Percentiles rank a stretch among this genome's conserved stretches.
Evolutionary conservation across 768 basidiomycete genomes (phyloP).

Genomic region (Lactarius deliciosus): DNA sequence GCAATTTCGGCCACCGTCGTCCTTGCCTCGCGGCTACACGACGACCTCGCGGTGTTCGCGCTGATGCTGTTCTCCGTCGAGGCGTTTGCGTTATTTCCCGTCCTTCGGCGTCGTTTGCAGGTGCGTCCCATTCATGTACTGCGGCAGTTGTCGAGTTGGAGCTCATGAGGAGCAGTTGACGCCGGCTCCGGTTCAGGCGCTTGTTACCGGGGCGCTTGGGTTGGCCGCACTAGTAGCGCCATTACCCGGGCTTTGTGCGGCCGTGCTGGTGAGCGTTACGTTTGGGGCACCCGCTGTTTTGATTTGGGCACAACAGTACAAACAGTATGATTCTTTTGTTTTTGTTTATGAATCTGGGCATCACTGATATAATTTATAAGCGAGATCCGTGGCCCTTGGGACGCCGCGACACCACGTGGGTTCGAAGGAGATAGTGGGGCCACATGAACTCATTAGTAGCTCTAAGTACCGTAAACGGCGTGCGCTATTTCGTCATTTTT

Average conservation of each 20-base stretch:
- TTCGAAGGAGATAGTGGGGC: background rate
- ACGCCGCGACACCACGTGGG: conserved; percentile 68
- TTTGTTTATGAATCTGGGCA: background rate
- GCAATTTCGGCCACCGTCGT: conserved; percentile 92
- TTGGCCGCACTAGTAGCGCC: conserved; percentile 53
- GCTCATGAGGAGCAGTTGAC: conserved; percentile 42
- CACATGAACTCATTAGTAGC: background rate
- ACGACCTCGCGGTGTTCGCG: conserved; percentile 85
- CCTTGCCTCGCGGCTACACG: conserved; percentile 82
- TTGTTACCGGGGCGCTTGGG: conserved; percentile 54
- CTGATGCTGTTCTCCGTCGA: conserved; percentile 83
- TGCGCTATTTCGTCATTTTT: background rate
- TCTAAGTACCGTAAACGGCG: background rate
- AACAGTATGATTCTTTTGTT: conserved; percentile 58
- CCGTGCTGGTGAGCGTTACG: conserved; percentile 55
- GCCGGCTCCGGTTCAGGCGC: conserved; percentile 46
- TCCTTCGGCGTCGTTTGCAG: conserved; percentile 72
- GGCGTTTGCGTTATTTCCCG: conserved; percentile 80
- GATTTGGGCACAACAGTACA: conserved; percentile 84
- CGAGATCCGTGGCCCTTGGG: conserved; percentile 89
- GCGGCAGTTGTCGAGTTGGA: conserved; percentile 17
- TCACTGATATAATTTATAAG: conserved; percentile 41
- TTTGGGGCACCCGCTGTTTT: conserved; percentile 73
- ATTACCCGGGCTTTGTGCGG: conserved; percentile 56
- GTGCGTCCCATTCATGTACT: conserved; percentile 39